Evolutionary conservation across 2,329 filamentous ascomycete genomes (phyloP), one percentile per base, ranked within the genome.

Genomic region (Fusarium sulawesiense): DNA sequence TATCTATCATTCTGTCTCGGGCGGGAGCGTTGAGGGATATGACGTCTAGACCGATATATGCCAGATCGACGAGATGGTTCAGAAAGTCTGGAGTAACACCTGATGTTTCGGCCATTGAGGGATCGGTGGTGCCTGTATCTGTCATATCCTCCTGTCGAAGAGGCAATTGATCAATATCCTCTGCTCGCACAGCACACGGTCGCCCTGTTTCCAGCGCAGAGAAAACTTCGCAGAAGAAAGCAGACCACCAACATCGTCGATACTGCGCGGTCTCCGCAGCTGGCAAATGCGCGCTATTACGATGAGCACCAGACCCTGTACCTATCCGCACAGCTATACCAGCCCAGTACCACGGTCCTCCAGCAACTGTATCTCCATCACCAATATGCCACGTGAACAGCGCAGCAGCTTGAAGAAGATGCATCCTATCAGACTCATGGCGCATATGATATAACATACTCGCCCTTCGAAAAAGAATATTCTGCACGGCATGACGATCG

Each of bases 381-480:
- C 73, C 73, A 0, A 75, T 73, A 3, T 75, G 71, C 73, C 73
- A 75, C 0, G 73, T 75, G 8, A 75, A 75, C 0, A 75, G 9
- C 2, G 63, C 59, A 1, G 73, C 73, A 2, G 73, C 73, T 30
- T 75, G 73, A 1, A 75, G 53, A 2, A 75, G 73, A 32, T 75
- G 73, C 30, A 73, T 74, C 1, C 73, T 56, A 4, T 75, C 71
- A 1, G 70, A 68, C 20, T 75, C 73, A 20, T 75, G 73, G 7
- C 71, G 68, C 70, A 75, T 75, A 21, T 75, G 73, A 16, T 73
- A 75, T 0, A 75, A 37, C 73, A 75, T 75, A 8, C 73, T 74
- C 2, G 73, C 73, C 11, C 73, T 47, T 9, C 73, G 58, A 30
- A 70, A 75, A 0, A 75, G 65, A 13, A 74, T 68, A n/a, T 71